Base-by-base conservation (phyloP, 2,329 filamentous ascomycete genomes). In the Pleurostoma richardsiae region DNA sequence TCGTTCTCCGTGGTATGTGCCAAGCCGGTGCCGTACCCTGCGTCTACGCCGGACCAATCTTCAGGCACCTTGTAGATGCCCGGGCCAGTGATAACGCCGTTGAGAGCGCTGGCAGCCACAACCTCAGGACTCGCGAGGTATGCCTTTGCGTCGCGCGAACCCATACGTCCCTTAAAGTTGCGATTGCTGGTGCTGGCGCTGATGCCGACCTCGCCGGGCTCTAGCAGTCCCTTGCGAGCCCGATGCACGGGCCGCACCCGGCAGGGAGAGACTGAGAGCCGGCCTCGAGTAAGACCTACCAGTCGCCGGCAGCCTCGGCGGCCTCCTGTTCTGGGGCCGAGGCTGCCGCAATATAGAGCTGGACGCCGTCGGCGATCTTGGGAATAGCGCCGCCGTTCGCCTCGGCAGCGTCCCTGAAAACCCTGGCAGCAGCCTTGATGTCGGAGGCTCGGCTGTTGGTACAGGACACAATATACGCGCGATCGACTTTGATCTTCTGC, bases 381-480 rank as follows among this genome's bases (percentile, higher is more conserved):
- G 88, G 77, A 4, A 80, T 67, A 45, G 76, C 71, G 10, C 83
- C 86, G 27, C 72, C 73, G n/a, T n/a, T 36, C 8, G 33, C 33
- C 47, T 80, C 78, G 0, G 85, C 80, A 2, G 87, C 89, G 38
- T 91, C 85, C 47, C 80, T 82, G 75, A 96, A 95, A 2, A 96
- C 91, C 41, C 79, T 80, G 1, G 90, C 90, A 2, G 92, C 92
- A 0, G 86, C 83, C 0, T 82, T 82, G 10, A 96, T 73, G 63
- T 96, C 92, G 0, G 88, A 90, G 7, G 82, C 79, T 43, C 92
- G 77, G 0, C 81, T 85, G 68, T 96, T 96, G 4, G 92, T 96
- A 73, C 92, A 96, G 8, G 90, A 96, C 42, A 92, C 92, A 58
- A 97, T 96, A 66, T 97, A 97, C 55, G 97, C 83, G 76, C 97